Conservation (phyloP, 495 filamentous ascomycete species). For the Tirmania nivea region DNA sequence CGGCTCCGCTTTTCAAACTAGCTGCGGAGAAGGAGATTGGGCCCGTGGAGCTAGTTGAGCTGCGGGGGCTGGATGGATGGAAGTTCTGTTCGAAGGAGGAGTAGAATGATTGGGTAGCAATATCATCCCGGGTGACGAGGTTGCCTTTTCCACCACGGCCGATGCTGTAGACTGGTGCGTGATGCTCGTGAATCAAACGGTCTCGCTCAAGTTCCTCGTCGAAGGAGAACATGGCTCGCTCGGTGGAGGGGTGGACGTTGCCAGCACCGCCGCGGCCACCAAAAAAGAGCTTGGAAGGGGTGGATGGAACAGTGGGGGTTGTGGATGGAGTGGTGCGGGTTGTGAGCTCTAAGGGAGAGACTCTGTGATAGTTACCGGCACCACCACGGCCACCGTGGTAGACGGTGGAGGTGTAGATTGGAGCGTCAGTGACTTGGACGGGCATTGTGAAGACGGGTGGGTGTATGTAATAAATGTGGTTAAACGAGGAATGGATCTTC, state of each 20-base stretch:
- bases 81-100: conserved; percentile 15
- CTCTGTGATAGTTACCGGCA: conserved; percentile 64
- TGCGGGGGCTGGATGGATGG: conserved; percentile 7
- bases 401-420: conserved; percentile 9
- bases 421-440: conserved; percentile 17
- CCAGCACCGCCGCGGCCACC: conserved; percentile 78
- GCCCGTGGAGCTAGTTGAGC: conserved; percentile 2
- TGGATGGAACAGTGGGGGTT: conserved; percentile 8
- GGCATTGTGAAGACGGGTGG: conserved; percentile 9
- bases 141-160: conserved; percentile 85
- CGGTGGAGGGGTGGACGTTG: conserved; percentile 46
- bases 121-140: conserved; percentile 25
- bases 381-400: conserved; percentile 65
- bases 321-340: conserved; percentile 22
- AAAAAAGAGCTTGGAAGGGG: conserved; percentile 31
- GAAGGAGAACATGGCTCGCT: conserved; percentile 62
- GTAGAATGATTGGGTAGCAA: conserved; percentile 21
- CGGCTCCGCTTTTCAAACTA: conserved; percentile 11
- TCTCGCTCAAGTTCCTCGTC: conserved; percentile 68
- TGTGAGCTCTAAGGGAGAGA: conserved; percentile 35
- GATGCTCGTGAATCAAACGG: conserved; percentile 34
- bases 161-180: conserved; percentile 49
- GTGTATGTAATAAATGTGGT: neutral
- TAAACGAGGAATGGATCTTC: too few relatives aligned
- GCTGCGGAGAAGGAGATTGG: conserved; percentile 11